These are phyloP conservation scores for Leccinum longicurvipes DNA, from an alignment of 768 basidiomycete species.

Conservation along the genomic window DNA sequence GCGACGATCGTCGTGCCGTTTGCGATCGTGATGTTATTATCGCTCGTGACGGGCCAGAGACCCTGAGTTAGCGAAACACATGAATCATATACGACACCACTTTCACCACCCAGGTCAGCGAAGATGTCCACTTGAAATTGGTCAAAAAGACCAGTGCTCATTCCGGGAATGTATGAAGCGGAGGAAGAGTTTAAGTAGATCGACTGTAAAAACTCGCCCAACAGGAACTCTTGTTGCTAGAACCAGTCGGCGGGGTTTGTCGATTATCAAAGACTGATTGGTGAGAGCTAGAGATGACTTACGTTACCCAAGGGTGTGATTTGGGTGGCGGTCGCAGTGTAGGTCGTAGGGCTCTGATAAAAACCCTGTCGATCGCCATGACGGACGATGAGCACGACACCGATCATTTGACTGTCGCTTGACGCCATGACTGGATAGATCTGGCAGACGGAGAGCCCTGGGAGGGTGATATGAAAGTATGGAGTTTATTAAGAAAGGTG, in stretches of 20 bases:
- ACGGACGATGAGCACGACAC: slow-evolving; percentile 54
- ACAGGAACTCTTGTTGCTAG: slow-evolving; percentile 55
- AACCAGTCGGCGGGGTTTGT: not conserved
- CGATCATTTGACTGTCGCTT: slow-evolving; percentile 38
- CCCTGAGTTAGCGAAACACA: slow-evolving; percentile 69
- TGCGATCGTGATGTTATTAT: slow-evolving; percentile 55
- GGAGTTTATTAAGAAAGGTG: too few species aligned
- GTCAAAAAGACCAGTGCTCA: slow-evolving; percentile 33
- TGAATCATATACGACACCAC: slow-evolving; percentile 62
- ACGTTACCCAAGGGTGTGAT: slow-evolving; percentile 71
- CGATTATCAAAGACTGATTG: not conserved
- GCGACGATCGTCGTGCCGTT: slow-evolving; percentile 58
- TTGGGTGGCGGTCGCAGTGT: slow-evolving; percentile 52
- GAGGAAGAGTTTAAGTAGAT: slow-evolving; percentile 55
- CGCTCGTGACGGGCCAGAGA: slow-evolving; percentile 50
- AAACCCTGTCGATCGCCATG: slow-evolving; percentile 66
- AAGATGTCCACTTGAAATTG: slow-evolving; percentile 44
- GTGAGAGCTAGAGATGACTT: slow-evolving; percentile 10
- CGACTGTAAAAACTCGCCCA: slow-evolving; percentile 50
- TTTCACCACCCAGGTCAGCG: slow-evolving; percentile 71
- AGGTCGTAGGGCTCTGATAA: slow-evolving; percentile 59
- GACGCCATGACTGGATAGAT: slow-evolving; percentile 13
- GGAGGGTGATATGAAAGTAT: not conserved
- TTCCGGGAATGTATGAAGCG: slow-evolving; percentile 46
- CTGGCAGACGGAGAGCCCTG: not conserved